Evolutionary conservation across 2,329 filamentous ascomycete genomes (phyloP).

Genomic region (Aaosphaeria pasadenensis): DNA sequence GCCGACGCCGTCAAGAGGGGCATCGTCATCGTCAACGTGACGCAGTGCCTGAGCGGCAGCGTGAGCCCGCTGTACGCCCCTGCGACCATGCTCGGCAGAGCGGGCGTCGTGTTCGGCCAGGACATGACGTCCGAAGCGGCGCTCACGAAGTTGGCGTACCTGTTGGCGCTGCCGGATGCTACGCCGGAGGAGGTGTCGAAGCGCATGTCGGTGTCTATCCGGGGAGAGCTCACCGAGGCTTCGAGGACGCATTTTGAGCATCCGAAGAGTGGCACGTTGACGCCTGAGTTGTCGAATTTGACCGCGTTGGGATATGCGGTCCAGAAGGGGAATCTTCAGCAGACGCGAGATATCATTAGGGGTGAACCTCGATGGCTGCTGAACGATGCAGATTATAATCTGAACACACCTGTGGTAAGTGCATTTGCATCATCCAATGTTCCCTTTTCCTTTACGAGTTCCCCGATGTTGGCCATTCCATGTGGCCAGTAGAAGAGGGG

Average conservation of each 20-base stretch:
- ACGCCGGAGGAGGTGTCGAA: slow-evolving; percentile 63
- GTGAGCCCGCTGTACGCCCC: slow-evolving; percentile 42
- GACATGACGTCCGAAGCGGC: slow-evolving; percentile 90
- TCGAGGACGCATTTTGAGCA: slow-evolving; percentile 73
- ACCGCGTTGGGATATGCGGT: slow-evolving; percentile 79
- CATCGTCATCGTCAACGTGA: slow-evolving; percentile 85
- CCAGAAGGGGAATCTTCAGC: slow-evolving; percentile 64
- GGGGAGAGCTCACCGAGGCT: slow-evolving; percentile 82
- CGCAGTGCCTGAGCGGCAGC: slow-evolving; percentile 67
- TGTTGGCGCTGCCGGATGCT: slow-evolving; percentile 68
- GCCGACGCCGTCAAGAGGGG: slow-evolving; percentile 74
- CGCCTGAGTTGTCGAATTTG: slow-evolving; percentile 62
- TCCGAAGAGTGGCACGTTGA: slow-evolving; percentile 56
- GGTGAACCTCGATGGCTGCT: slow-evolving; percentile 66
- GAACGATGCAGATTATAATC: slow-evolving; percentile 75
- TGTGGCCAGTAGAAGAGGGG: no score
- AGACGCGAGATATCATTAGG: slow-evolving; percentile 65
- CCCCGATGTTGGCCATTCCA: no score
- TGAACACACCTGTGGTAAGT: slow-evolving; percentile 63
- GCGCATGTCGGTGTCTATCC: slow-evolving; percentile 71
- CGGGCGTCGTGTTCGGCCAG: slow-evolving; percentile 84
- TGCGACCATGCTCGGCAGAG: slow-evolving; percentile 67
- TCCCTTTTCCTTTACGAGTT: no score
- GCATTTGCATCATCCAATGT: slow-evolving; percentile 3
- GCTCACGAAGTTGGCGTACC: slow-evolving; percentile 84